Conservation (phyloP, 2,329 filamentous ascomycete genomes). For the Neofusicoccum sp. region DNA sequence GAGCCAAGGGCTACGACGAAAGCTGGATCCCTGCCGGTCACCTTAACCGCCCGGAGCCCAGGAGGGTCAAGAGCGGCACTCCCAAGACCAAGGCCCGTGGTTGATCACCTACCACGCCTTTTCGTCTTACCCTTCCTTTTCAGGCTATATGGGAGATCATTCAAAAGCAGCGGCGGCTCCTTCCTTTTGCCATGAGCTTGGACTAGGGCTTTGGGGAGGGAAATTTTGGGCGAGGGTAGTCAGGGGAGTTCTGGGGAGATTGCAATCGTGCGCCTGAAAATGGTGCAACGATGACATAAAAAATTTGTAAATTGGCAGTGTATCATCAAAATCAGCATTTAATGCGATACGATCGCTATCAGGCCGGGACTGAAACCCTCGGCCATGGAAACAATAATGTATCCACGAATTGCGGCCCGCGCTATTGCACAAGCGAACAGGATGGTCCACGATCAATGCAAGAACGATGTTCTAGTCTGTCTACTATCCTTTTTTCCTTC, state of each 20-base stretch:
- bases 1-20: conserved; percentile 78
- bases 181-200: neutral
- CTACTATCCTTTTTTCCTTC: no score
- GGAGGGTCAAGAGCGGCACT: conserved; percentile 54
- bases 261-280: neutral
- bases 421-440: no score
- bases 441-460: no score
- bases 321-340: neutral
- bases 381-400: no score
- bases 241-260: neutral
- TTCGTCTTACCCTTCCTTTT: neutral
- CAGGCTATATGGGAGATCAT: neutral
- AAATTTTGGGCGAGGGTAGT: neutral
- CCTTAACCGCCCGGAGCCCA: conserved; percentile 77
- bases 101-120: neutral
- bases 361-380: no score
- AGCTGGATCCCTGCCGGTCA: conserved; percentile 92
- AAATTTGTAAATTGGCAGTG: conserved; percentile 4
- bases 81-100: conserved; percentile 35
- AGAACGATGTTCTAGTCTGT: no score
- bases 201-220: neutral
- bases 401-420: no score
- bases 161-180: neutral
- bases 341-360: neutral
- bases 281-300: neutral